Conservation (phyloP, 1,284 basidiomycete genomes). For the Termitomyces sp. region DNA sequence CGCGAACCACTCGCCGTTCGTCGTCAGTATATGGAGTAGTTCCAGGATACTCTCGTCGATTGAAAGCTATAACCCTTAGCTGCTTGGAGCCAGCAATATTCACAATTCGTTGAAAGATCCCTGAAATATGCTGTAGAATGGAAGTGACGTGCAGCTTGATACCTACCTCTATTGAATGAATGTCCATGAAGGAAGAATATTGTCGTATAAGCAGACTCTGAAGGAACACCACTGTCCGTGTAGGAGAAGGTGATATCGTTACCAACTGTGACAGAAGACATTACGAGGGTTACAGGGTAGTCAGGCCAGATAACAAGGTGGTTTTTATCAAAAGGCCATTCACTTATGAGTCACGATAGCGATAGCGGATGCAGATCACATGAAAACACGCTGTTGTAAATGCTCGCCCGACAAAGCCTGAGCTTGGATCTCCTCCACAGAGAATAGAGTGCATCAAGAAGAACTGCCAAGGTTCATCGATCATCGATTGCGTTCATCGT, state of each 20-base stretch:
- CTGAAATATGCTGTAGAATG: constrained; percentile 1
- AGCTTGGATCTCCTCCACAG: too few species aligned
- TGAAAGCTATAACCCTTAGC: constrained; percentile 20
- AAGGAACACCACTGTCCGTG: constrained; percentile 9
- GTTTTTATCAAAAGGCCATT: not conserved
- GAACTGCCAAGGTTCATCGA: too few species aligned
- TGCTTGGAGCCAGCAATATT: constrained; percentile 11
- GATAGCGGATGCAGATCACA: not conserved
- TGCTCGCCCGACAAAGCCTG: not conserved
- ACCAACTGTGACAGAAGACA: not conserved
- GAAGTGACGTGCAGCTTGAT: not conserved
- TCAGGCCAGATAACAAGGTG: not conserved
- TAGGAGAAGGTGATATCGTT: constrained; percentile 2
- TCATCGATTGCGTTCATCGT: too few species aligned
- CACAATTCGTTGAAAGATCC: constrained; percentile 18
- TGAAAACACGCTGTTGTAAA: not conserved
- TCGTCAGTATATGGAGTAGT: constrained; percentile 19
- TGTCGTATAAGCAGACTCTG: constrained; percentile 13
- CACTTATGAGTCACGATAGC: not conserved
- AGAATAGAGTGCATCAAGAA: too few species aligned
- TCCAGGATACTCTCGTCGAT: constrained; percentile 22
- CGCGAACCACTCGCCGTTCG: constrained; percentile 13
- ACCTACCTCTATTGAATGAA: constrained; percentile 18
- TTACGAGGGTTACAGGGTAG: not conserved
- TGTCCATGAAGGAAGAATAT: constrained; percentile 22